Conservation (phyloP, 176 grass and related monocot genomes). For the Neostapfia colusana region DNA sequence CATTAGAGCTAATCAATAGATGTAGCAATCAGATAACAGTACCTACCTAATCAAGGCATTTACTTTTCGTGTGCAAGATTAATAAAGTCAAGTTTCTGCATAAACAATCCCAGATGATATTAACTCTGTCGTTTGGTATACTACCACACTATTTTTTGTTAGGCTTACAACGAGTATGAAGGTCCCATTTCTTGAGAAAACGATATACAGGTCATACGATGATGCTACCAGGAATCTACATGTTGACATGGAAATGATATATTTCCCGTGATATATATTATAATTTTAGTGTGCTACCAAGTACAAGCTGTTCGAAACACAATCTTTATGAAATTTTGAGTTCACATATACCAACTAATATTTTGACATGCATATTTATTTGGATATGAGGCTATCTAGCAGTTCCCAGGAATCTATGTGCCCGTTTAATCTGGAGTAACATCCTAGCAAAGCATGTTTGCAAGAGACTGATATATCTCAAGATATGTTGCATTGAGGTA, state of each 20-base stretch:
- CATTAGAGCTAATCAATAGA: slow-evolving; percentile 13
- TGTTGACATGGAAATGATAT: slow-evolving; percentile 11
- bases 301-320: not conserved
- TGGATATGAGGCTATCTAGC: not conserved
- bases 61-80: slow-evolving; percentile 23
- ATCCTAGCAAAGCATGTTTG: not conserved
- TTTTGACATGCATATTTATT: not conserved
- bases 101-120: slow-evolving; percentile 31
- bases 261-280: not conserved
- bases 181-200: too few species aligned
- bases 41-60: slow-evolving; percentile 21
- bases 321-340: slow-evolving; percentile 1
- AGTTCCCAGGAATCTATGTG: not conserved
- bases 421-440: slow-evolving; percentile 17
- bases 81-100: slow-evolving; percentile 22
- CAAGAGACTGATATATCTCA: not conserved
- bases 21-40: not conserved
- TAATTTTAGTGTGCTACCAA: slow-evolving; percentile 1
- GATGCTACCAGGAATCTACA: not conserved
- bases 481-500: not conserved
- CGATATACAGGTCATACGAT: not conserved
- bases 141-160: too few species aligned
- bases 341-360: not conserved
- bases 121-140: not conserved
- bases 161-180: slow-evolving; percentile 9